Conservation (phyloP, 345 rosid genomes). For the Pseudoturritis turrita region DNA sequence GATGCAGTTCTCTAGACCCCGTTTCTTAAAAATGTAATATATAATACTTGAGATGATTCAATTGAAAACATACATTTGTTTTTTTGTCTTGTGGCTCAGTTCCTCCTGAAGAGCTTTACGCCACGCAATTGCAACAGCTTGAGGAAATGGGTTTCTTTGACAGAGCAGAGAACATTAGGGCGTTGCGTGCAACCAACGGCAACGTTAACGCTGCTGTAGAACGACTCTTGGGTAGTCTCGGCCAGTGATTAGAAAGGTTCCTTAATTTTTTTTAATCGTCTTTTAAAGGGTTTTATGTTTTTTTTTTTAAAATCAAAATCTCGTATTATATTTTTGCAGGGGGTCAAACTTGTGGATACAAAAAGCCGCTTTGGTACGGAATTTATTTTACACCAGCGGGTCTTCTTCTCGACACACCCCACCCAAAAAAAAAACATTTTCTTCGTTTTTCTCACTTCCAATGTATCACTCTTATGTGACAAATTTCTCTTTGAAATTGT, state of each 20-base stretch:
- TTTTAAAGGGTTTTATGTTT: neutral
- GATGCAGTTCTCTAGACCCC: neutral
- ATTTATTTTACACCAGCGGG: neutral
- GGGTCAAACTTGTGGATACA: constrained; percentile 3
- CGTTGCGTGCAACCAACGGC: constrained; percentile 75
- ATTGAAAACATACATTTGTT: neutral
- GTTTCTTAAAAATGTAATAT: neutral
- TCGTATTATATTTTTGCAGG: neutral
- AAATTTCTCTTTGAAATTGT: neutral
- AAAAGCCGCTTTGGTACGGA: neutral
- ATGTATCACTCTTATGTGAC: neutral
- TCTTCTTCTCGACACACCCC: neutral
- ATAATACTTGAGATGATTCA: neutral
- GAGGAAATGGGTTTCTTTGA: constrained; percentile 87
- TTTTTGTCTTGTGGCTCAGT: constrained; percentile 33
- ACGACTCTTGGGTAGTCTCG: constrained; percentile 68
- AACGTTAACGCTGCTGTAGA: constrained; percentile 92
- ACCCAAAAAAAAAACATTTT: neutral
- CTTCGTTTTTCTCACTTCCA: neutral
- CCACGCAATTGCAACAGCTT: constrained; percentile 73
- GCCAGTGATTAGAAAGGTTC: constrained; percentile 34
- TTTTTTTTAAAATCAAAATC: neutral
- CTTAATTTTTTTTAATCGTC: neutral
- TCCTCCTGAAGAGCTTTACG: constrained; percentile 74
- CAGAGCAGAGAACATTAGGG: constrained; percentile 77